phyloP scores from a whole-genome alignment of 2,329 filamentous ascomycete genomes.

The Hypoxylon sp. region DNA sequence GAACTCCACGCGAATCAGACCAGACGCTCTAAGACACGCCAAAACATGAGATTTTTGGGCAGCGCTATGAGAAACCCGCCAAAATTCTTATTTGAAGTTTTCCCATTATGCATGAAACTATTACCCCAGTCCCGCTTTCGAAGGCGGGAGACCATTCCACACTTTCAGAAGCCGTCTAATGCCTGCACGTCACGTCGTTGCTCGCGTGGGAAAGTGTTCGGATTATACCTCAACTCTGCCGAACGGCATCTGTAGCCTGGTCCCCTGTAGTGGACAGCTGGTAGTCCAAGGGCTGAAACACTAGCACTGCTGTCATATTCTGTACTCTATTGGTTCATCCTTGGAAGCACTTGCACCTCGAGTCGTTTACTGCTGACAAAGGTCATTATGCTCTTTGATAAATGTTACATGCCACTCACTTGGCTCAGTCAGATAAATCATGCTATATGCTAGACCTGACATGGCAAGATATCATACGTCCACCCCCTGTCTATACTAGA shows the following conservation, averaged over 20 bases:
- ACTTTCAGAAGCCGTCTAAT: constrained; percentile 25
- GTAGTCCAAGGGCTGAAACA: constrained; percentile 42
- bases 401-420: constrained; percentile 43
- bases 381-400: constrained; percentile 40
- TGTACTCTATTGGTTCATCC: constrained; percentile 26
- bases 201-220: constrained; percentile 41
- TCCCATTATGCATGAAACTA: constrained; percentile 40
- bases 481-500: constrained; percentile 41
- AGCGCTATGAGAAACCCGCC: constrained; percentile 24
- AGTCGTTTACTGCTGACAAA: constrained; percentile 40
- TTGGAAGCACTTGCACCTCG: constrained; percentile 9
- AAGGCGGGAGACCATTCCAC: constrained; percentile 38
- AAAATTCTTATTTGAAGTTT: constrained; percentile 36
- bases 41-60: constrained; percentile 29
- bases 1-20: constrained; percentile 41
- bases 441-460: constrained; percentile 49
- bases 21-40: constrained; percentile 25
- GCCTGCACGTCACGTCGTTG: constrained; percentile 38
- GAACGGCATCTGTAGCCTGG: constrained; percentile 41
- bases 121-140: constrained; percentile 33
- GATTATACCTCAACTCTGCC: constrained; percentile 44
- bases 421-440: constrained; percentile 45
- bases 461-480: constrained; percentile 43
- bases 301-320: constrained; percentile 26
- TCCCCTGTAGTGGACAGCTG: constrained; percentile 22